Evolutionary conservation across 139 green algal genomes (phyloP), one percentile per base, ranked within the genome.

Genomic region (Haematococcus sp.): DNA sequence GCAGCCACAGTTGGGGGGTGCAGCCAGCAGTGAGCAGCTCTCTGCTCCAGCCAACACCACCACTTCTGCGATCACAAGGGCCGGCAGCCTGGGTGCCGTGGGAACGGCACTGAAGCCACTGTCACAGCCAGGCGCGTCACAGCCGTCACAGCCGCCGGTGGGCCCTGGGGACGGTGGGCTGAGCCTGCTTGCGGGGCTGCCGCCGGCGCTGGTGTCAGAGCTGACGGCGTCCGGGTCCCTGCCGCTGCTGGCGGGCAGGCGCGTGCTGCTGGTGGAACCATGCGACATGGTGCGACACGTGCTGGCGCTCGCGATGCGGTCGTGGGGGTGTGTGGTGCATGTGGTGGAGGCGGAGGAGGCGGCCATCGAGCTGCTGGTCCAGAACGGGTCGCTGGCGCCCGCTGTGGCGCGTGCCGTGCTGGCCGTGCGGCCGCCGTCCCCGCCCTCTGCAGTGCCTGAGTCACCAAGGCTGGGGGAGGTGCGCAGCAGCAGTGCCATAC

Each of bases 321-420:
- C 81, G n/a, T 94, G 88, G 86, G 88, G 89, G 44, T 90, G 80
- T 52, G 31, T 66, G 1, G 90, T 95, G 20, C 89, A 78, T 46
- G 81, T 83, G 11, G 86, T 92, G 13, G 65, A n/a, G 2, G 77
- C 58, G 1, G 82, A 92, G 72, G 17, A 69, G 1, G 83, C 83
- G 19, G 82, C 83, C 2, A 73, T 92, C 22, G 49, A 71, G 5
- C 68, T 68, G n/a, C 70, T 92, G 40, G 31, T 87, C 11, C 30
- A 72, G 17, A 51, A 63, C 56, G 81, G 81, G 9, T 78, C 81
- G 9, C 59, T 86, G 7, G n/a, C 51, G 33, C 44, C 61, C 43
- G 63, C 22, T n/a, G 40, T 49, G 7, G 40, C 11, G 7, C 40
- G 40, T 49, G 40, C 40, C 7, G 40, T 49, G 66, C 1, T 27